Evolutionary conservation across 176 grass and related monocot species (phyloP).

Genomic region (Avena atlantica): DNA sequence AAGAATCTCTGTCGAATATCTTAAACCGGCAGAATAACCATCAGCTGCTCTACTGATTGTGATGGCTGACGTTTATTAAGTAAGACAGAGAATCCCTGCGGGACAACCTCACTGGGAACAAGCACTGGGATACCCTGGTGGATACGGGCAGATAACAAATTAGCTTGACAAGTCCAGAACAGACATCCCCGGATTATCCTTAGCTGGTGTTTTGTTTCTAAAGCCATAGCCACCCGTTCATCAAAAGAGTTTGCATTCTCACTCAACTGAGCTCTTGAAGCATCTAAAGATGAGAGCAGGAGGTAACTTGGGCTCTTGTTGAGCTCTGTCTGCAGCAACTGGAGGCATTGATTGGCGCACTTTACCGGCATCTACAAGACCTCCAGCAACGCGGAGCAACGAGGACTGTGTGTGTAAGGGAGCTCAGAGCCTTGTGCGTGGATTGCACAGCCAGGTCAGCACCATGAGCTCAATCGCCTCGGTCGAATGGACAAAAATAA

Average conservation of each 20-base stretch:
- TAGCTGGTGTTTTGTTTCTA: slow-evolving; percentile 50
- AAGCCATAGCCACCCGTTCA: slow-evolving; percentile 54
- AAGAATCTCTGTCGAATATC: not conserved
- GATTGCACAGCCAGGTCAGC: slow-evolving; percentile 83
- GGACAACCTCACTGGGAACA: slow-evolving; percentile 77
- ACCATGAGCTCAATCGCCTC: slow-evolving; percentile 73
- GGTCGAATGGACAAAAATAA: no score
- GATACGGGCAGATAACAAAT: slow-evolving; percentile 76
- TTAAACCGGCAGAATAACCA: not conserved
- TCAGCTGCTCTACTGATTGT: slow-evolving; percentile 39
- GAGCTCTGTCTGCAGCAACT: slow-evolving; percentile 72
- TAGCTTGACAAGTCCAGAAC: slow-evolving; percentile 52
- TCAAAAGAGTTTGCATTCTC: slow-evolving; percentile 59
- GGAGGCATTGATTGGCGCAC: slow-evolving; percentile 76
- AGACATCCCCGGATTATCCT: slow-evolving; percentile 63
- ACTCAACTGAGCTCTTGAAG: slow-evolving; percentile 76
- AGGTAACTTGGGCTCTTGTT: slow-evolving; percentile 76
- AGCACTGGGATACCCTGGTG: slow-evolving; percentile 75
- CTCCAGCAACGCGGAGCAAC: slow-evolving; percentile 76
- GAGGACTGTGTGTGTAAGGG: slow-evolving; percentile 94
- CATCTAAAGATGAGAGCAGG: slow-evolving; percentile 85
- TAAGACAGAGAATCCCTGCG: slow-evolving; percentile 52
- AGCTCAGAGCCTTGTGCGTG: slow-evolving; percentile 90
- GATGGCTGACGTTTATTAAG: slow-evolving; percentile 49
- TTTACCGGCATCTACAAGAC: slow-evolving; percentile 64